These are phyloP conservation scores for Pseudomonodictys pantanalensis DNA, from an alignment of 495 filamentous ascomycete genomes.

Conservation along the genomic window DNA sequence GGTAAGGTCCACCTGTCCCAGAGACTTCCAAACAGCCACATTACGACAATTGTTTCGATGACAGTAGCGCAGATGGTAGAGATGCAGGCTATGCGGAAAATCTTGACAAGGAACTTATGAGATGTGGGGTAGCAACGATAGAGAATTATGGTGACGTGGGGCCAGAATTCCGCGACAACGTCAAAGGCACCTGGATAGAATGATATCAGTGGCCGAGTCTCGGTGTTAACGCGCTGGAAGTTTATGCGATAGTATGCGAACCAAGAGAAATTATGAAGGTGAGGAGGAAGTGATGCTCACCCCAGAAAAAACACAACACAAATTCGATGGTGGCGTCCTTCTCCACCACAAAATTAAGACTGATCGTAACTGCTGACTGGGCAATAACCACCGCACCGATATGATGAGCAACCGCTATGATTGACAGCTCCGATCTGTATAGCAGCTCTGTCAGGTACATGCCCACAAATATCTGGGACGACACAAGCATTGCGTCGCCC, in stretches of 20 bases:
- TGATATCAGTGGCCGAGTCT: not conserved
- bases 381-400: conserved; percentile 50
- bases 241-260: too few relatives aligned
- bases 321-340: conserved; percentile 51
- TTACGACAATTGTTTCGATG: conserved; percentile 48
- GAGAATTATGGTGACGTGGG: conserved; percentile 51
- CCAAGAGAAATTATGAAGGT: too few relatives aligned
- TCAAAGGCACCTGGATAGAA: conserved; percentile 47
- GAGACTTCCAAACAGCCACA: conserved; percentile 50
- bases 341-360: conserved; percentile 42
- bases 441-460: conserved; percentile 53
- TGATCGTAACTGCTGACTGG: conserved; percentile 48
- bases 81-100: conserved; percentile 44
- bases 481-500: conserved; percentile 48
- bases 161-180: conserved; percentile 50
- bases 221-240: too few relatives aligned
- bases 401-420: conserved; percentile 48
- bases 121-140: conserved; percentile 46
- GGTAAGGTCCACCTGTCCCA: conserved; percentile 49
- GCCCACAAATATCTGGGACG: conserved; percentile 46
- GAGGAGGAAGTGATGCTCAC: too few relatives aligned
- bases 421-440: conserved; percentile 46
- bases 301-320: conserved; percentile 50
- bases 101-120: conserved; percentile 45
- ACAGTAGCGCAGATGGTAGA: conserved; percentile 47